Conservation (phyloP, 805 yeast genomes). For the Candida quercuum region DNA sequence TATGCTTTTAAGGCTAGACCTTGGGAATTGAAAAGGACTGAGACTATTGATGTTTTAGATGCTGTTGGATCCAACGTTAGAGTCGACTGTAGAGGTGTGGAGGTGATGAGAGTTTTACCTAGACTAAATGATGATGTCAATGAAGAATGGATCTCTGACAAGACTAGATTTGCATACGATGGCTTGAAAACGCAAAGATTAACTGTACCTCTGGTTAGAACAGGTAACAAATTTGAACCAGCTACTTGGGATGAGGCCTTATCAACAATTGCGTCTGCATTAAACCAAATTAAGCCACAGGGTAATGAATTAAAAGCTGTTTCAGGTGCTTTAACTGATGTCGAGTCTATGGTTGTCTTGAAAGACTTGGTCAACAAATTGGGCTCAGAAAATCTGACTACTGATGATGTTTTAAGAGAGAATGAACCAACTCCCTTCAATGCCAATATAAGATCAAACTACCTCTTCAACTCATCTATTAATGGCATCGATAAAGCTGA, state of each 20-base stretch:
- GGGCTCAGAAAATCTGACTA: constrained; percentile 75
- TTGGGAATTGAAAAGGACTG: constrained; percentile 89
- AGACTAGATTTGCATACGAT: constrained; percentile 79
- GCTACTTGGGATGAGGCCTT: constrained; percentile 89
- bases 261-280: constrained; percentile 59
- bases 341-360: constrained; percentile 75
- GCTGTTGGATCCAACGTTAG: constrained; percentile 79
- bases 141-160: constrained; percentile 90
- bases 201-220: constrained; percentile 72
- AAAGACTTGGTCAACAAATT: constrained; percentile 73
- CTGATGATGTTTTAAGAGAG: constrained; percentile 47
- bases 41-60: constrained; percentile 78
- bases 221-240: constrained; percentile 61
- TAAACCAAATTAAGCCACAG: constrained; percentile 46
- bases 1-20: constrained; percentile 92
- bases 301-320: constrained; percentile 75
- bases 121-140: constrained; percentile 81
- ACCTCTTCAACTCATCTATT: constrained; percentile 73
- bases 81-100: constrained; percentile 82
- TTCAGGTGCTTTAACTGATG: constrained; percentile 78
- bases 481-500: constrained; percentile 82
- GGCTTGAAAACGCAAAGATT: constrained; percentile 83
- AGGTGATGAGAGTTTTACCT: constrained; percentile 83
- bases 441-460: constrained; percentile 71
- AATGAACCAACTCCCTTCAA: constrained; percentile 58